phyloP scores from a whole-genome alignment of 306 rosid genomes.

The Malus orientalis region DNA sequence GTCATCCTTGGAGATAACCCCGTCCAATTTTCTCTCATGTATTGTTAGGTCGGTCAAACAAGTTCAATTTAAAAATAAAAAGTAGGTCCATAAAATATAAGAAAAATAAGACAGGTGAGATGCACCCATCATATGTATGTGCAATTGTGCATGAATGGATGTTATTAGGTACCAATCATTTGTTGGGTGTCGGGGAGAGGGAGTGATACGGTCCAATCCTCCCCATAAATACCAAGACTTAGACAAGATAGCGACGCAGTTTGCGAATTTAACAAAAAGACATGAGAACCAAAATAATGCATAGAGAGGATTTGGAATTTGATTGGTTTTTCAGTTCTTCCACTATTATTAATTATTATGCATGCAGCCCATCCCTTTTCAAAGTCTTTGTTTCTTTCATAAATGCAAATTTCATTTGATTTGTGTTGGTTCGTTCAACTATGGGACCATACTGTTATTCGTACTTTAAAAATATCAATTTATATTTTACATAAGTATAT shows the following conservation, averaged over 20 bases:
- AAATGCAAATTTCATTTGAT: background rate
- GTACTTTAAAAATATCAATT: fast-evolving
- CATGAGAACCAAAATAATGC: background rate
- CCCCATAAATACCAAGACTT: background rate
- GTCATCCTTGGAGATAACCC: too few relatives aligned
- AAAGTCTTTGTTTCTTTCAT: background rate
- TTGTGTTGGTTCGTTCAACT: background rate
- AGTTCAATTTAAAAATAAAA: too few relatives aligned
- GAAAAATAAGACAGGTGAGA: background rate
- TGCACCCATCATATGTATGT: background rate
- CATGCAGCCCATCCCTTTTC: background rate
- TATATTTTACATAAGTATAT: fast-evolving
- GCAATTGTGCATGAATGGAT: background rate
- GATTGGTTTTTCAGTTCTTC: background rate
- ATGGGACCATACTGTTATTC: background rate
- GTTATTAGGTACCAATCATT: background rate
- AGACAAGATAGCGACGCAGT: background rate
- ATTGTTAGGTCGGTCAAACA: too few relatives aligned
- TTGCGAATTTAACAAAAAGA: background rate
- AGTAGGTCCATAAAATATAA: too few relatives aligned
- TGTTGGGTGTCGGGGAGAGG: background rate
- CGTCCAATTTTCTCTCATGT: too few relatives aligned
- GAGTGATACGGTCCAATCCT: background rate
- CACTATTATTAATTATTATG: too few relatives aligned
- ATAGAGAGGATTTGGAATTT: background rate